Base-by-base conservation (phyloP, 2,329 filamentous ascomycete genomes). In the Trichoderma sp. region DNA sequence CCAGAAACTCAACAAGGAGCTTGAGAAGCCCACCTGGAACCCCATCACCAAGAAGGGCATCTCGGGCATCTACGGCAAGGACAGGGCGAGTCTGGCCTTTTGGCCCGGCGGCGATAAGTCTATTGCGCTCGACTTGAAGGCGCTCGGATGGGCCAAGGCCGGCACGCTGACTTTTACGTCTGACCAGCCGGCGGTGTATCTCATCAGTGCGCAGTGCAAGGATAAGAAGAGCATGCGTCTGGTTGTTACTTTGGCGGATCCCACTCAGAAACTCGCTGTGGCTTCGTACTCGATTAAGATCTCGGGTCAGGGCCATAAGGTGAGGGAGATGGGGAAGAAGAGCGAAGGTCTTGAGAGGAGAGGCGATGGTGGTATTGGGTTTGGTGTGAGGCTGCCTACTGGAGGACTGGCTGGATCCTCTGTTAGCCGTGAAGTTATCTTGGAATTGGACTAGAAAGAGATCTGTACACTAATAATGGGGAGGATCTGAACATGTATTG, bases 341-440 rank as follows among this genome's bases (percentile, higher is more conserved):
- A 60, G 71, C 6, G 66, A 47, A 12, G 72, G 64, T 0, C 51
- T 51, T 39, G 61, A 70, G 47, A 68, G 30, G 26, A 53, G 66
- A 26, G 34, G 26, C 0, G 53, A 71, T 43, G 71, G 61, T 3
- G 28, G 53, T 1, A 68, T 71, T 57, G 63, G 56, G 0, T 72
- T 75, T 36, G 62, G 57, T 5, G 72, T 74, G 64, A 65, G 51
- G 43, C 34, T 76, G 47, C 75, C 75, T 26, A 51, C 32, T 8
- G 74, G 72, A 2, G 75, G 75, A 4, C 43, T 76, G 32, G 74
- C 74, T 0, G 75, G 75, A 3, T 76, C 75, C 3, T 74, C 75
- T 30, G 71, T 74, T n/a, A 57, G 56, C 21, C 65, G 71, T 2
- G 71, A 74, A 14, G 28, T 74, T 9, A 21, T 30, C 6, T 15